These are phyloP conservation scores for Fusarium sp. DNA, from an alignment of 2,329 filamentous ascomycete species.

Conservation along the genomic window DNA sequence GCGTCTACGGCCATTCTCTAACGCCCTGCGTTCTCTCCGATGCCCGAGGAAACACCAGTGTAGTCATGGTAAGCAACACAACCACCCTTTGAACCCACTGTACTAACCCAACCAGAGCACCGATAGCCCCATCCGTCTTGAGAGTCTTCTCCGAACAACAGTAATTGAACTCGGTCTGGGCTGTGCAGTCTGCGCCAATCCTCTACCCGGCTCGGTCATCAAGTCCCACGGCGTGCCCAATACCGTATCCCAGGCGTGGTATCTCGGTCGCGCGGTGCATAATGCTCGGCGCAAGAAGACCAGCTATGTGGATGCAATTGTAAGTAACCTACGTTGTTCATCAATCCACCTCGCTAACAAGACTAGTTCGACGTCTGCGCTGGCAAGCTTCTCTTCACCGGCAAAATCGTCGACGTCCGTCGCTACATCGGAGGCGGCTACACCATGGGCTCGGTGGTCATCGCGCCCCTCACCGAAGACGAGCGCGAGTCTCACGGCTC, in stretches of 20 bases:
- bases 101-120: conserved; percentile 44
- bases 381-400: conserved; percentile 55
- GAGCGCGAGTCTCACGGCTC: conserved; percentile 47
- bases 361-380: conserved; percentile 49
- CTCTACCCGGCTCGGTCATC: conserved; percentile 51
- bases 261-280: conserved; percentile 65
- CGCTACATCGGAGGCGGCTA: conserved; percentile 57
- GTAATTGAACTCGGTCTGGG: conserved; percentile 57
- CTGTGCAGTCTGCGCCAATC: conserved; percentile 54
- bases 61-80: conserved; percentile 46
- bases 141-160: conserved; percentile 54
- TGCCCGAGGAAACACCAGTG: conserved; percentile 53
- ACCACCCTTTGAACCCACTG: accelerated
- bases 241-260: conserved; percentile 64
- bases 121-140: conserved; percentile 53
- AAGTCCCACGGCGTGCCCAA: conserved; percentile 56
- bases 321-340: background rate
- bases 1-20: conserved; percentile 55
- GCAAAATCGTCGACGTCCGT: conserved; percentile 58
- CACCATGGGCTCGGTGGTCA: conserved; percentile 56
- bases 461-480: conserved; percentile 51
- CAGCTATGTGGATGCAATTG: conserved; percentile 46
- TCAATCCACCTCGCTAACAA: background rate
- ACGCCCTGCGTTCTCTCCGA: conserved; percentile 56
- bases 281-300: conserved; percentile 43